Conservation (phyloP, 495 filamentous ascomycete genomes). For the Daldinia caldariorum region DNA sequence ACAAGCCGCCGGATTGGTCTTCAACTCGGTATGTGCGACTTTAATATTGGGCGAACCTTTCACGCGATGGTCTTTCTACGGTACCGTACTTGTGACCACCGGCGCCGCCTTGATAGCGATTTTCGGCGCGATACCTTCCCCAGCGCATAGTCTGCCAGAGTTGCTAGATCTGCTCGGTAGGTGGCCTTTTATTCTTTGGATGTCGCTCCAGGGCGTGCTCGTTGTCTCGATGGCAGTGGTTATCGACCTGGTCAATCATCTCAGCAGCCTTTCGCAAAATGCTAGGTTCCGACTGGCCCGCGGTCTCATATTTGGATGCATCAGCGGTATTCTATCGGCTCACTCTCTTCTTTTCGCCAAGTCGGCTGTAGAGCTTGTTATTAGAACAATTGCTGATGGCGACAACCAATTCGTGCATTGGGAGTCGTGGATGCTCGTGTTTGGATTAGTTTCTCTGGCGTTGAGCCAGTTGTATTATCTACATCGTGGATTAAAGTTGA, state of each 20-base stretch:
- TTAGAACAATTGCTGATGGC: conserved; percentile 86
- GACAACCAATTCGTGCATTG: conserved; percentile 96
- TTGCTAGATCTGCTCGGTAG: conserved; percentile 79
- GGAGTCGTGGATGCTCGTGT: conserved; percentile 94
- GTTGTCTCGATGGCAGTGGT: conserved; percentile 72
- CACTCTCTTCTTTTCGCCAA: conserved; percentile 94
- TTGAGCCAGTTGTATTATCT: conserved; percentile 95
- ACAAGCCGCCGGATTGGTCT: conserved; percentile 95
- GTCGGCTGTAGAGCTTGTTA: conserved; percentile 94
- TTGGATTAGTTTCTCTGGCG: conserved; percentile 83
- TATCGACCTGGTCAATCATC: conserved; percentile 65
- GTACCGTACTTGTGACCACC: conserved; percentile 84
- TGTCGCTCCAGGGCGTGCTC: conserved; percentile 77
- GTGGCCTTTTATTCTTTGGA: conserved; percentile 87
- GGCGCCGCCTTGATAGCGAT: conserved; percentile 90
- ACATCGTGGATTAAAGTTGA: conserved; percentile 90
- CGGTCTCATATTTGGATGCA: conserved; percentile 86
- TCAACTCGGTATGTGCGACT: conserved; percentile 97
- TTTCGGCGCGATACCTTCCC: conserved; percentile 95
- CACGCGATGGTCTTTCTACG: conserved; percentile 87
- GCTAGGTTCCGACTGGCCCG: conserved; percentile 78
- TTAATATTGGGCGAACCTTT: conserved; percentile 94
- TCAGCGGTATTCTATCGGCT: conserved; percentile 93
- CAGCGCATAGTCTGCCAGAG: conserved; percentile 86
- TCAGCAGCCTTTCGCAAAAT: conserved; percentile 61